phyloP scores from a whole-genome alignment of 1,284 basidiomycete species.

The Trichosporon coremiiforme region DNA sequence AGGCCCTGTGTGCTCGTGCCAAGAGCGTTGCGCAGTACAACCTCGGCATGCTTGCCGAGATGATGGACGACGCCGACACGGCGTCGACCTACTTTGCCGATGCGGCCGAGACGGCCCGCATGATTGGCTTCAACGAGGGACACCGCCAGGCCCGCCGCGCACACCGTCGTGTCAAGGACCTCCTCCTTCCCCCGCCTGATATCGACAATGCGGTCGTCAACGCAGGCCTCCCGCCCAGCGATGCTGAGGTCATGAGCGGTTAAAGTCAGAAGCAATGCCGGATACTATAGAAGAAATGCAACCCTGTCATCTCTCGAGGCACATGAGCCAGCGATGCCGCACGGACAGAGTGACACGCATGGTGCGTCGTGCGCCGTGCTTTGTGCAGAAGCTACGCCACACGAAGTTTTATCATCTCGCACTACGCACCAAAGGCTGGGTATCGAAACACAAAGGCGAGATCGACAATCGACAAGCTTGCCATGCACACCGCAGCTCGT shows the following conservation, averaged over 20 bases:
- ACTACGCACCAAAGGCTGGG: no score
- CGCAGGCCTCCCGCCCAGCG: neutral
- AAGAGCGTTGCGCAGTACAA: slow-evolving; percentile 50
- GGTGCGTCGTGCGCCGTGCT: neutral
- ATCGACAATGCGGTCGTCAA: neutral
- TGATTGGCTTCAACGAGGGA: slow-evolving; percentile 11
- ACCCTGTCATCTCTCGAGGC: neutral
- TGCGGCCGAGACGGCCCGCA: slow-evolving; percentile 3
- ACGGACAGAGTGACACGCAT: neutral
- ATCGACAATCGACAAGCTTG: no score
- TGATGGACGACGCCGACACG: slow-evolving; percentile 11
- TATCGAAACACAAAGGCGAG: no score
- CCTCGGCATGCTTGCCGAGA: slow-evolving; percentile 54
- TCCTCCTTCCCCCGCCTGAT: neutral
- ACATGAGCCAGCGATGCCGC: no score
- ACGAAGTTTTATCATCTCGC: neutral
- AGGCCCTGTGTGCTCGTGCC: slow-evolving; percentile 45
- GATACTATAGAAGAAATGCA: neutral
- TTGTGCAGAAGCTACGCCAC: neutral
- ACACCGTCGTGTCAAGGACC: neutral
- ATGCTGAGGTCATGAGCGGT: slow-evolving; percentile 3
- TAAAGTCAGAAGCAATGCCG: neutral
- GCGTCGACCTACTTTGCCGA: slow-evolving; percentile 7
- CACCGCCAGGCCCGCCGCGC: neutral
- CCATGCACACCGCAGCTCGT: no score